Conservation (phyloP, 305 asterid species). For the Striga hermonthica region DNA sequence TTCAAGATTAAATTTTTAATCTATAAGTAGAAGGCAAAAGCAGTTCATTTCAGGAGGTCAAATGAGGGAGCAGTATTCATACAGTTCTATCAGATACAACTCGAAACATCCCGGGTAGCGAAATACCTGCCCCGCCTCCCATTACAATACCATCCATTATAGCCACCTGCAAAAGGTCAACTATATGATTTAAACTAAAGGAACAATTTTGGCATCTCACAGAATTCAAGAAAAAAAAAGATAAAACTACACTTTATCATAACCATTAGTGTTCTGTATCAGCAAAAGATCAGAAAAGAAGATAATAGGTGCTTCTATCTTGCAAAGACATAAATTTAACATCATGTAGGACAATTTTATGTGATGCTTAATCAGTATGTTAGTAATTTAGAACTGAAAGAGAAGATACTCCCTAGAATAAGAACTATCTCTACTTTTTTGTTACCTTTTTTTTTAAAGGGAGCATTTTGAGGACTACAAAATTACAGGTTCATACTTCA, state of each 20-base stretch:
- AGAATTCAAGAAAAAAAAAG: constrained; percentile 11
- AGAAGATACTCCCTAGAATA: neutral
- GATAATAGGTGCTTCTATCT: neutral
- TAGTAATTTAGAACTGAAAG: neutral
- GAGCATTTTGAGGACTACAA: neutral
- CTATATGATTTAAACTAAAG: constrained; percentile 25
- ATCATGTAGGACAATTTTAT: neutral
- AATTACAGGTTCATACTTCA: neutral
- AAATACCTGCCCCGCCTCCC: constrained; percentile 97
- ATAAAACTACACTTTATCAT: neutral
- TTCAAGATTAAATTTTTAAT: constrained; percentile 15
- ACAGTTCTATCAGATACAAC: constrained; percentile 96
- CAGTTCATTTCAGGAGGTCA: constrained; percentile 29
- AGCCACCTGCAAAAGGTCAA: constrained; percentile 65
- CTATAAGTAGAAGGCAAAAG: constrained; percentile 20
- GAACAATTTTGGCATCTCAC: constrained; percentile 10
- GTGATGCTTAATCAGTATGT: neutral
- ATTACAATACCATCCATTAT: constrained; percentile 86
- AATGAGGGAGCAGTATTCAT: constrained; percentile 48
- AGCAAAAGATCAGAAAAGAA: neutral
- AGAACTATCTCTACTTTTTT: neutral
- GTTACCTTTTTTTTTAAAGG: neutral
- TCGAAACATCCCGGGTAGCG: constrained; percentile 96
- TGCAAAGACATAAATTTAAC: neutral
- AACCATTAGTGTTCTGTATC: neutral